Conservation (phyloP, 1,284 basidiomycete species). For the Pascua guehoae region DNA sequence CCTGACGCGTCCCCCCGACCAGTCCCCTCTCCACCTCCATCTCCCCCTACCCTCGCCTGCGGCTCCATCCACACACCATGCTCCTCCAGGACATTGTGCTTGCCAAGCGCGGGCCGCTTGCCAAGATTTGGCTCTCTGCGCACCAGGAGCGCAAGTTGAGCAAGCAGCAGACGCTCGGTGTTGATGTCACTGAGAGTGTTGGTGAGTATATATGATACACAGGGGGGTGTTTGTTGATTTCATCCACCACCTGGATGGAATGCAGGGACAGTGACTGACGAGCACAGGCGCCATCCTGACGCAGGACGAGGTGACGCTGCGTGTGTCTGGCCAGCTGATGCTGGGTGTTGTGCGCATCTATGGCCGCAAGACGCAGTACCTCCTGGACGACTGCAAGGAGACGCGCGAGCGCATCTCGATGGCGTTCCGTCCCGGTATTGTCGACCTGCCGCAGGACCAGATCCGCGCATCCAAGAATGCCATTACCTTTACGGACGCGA, state of each 20-base stretch:
- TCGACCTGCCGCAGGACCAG: slow-evolving; percentile 93
- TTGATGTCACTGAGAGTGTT: slow-evolving; percentile 89
- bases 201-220: slow-evolving; percentile 56
- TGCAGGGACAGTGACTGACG: not conserved
- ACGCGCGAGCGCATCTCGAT: slow-evolving; percentile 92
- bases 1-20: not conserved
- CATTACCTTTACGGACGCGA: slow-evolving; percentile 39
- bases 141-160: slow-evolving; percentile 98
- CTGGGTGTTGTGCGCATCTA: slow-evolving; percentile 97
- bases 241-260: too few species aligned
- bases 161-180: slow-evolving; percentile 88
- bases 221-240: too few species aligned
- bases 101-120: slow-evolving; percentile 86
- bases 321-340: slow-evolving; percentile 89
- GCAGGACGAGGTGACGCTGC: slow-evolving; percentile 81
- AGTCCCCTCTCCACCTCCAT: not conserved
- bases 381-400: slow-evolving; percentile 96
- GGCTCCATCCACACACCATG: slow-evolving; percentile 45
- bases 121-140: slow-evolving; percentile 96
- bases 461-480: slow-evolving; percentile 75
- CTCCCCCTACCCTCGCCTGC: not conserved
- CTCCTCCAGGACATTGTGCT: slow-evolving; percentile 91
- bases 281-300: slow-evolving; percentile 72
- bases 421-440: slow-evolving; percentile 87
- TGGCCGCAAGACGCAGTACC: slow-evolving; percentile 93